Conservation (phyloP, 106 monocot genomes). For the Agapanthus africanus region DNA sequence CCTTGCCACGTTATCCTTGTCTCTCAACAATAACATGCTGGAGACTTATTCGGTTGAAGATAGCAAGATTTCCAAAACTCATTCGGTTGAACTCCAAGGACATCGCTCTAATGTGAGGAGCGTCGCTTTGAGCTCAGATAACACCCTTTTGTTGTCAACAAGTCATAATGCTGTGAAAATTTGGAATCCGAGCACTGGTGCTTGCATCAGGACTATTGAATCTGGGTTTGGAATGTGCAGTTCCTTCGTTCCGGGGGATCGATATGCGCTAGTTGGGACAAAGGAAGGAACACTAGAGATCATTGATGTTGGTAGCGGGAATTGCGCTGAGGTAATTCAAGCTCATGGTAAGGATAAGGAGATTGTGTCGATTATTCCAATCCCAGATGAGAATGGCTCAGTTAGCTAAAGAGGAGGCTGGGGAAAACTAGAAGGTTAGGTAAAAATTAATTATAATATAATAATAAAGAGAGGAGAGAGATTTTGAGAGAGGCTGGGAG, state of each 20-base stretch:
- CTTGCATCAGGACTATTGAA: constrained; percentile 81
- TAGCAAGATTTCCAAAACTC: constrained; percentile 38
- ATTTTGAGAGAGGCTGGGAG: too few relatives aligned
- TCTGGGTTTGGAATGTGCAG: constrained; percentile 85
- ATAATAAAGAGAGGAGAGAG: too few relatives aligned
- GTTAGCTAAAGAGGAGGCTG: too few relatives aligned
- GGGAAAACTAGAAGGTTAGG: too few relatives aligned
- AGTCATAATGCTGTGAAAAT: constrained; percentile 94
- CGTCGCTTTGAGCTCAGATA: constrained; percentile 70
- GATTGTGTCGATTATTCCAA: constrained; percentile 49
- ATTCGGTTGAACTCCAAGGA: constrained; percentile 77
- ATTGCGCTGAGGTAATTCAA: constrained; percentile 53
- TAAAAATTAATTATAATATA: too few relatives aligned
- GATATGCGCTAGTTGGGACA: constrained; percentile 86
- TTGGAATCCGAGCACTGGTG: constrained; percentile 88
- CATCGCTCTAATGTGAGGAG: constrained; percentile 94
- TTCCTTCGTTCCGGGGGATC: constrained; percentile 61
- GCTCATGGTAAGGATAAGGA: constrained; percentile 60
- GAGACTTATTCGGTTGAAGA: constrained; percentile 65
- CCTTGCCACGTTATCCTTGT: constrained; percentile 66
- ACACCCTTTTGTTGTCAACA: constrained; percentile 75
- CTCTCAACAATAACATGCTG: constrained; percentile 80
- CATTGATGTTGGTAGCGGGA: constrained; percentile 86
- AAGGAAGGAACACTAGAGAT: constrained; percentile 74
- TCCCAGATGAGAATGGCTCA: constrained; percentile 44